Evolutionary conservation across 176 grass and related monocot species (phyloP).

Genomic region (Triticum urartu): DNA sequence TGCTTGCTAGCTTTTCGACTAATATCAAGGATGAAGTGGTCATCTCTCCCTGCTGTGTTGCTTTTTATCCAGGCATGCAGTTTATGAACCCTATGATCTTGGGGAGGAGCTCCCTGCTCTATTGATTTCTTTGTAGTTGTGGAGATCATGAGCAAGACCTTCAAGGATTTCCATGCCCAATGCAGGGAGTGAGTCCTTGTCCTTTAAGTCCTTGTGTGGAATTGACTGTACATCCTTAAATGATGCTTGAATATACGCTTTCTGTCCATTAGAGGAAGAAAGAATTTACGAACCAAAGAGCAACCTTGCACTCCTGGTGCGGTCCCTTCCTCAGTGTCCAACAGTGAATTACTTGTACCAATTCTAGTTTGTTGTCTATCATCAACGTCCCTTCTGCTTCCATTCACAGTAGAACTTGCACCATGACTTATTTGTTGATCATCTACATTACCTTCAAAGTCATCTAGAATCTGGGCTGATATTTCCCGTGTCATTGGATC

Average conservation of each 20-base stretch:
- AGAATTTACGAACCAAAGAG: too few species aligned
- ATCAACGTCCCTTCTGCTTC: too few species aligned
- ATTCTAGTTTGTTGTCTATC: too few species aligned
- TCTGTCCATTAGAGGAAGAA: too few species aligned
- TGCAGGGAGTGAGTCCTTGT: neutral
- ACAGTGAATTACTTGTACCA: too few species aligned
- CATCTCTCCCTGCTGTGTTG: neutral
- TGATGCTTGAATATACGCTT: too few species aligned
- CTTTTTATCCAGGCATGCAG: neutral
- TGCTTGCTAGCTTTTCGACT: neutral
- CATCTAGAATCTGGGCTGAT: neutral
- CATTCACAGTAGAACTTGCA: too few species aligned
- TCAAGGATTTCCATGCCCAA: conserved; percentile 4
- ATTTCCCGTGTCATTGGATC: neutral
- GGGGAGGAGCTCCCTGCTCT: neutral
- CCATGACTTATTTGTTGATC: too few species aligned
- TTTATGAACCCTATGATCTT: conserved; percentile 24
- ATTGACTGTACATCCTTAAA: neutral
- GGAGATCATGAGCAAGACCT: neutral
- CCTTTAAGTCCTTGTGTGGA: neutral
- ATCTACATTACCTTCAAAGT: too few species aligned
- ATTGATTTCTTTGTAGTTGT: conserved; percentile 12
- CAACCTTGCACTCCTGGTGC: too few species aligned
- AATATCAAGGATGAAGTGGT: neutral
- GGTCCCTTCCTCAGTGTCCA: too few species aligned